phyloP scores from a whole-genome alignment of 2,329 filamentous ascomycete genomes.

The Ceratocystis alfenasii region DNA sequence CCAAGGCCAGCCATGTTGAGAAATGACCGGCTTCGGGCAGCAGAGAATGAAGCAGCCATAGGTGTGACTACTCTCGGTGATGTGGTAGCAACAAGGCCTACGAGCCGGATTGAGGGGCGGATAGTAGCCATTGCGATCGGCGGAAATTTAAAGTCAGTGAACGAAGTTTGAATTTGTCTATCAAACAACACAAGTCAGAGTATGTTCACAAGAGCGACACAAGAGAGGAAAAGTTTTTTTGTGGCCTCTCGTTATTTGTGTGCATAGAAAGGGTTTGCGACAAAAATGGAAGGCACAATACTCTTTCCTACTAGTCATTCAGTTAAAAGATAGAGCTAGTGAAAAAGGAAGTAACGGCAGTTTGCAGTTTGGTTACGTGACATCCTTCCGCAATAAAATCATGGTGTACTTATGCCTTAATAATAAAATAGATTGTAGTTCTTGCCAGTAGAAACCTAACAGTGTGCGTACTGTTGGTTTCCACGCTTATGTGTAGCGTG shows the following conservation, averaged over 20 bases:
- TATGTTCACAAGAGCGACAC: background rate
- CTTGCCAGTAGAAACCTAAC: background rate
- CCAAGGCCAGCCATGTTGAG: constrained; percentile 26
- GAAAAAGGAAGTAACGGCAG: background rate
- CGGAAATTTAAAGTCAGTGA: background rate
- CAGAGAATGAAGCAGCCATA: constrained; percentile 22
- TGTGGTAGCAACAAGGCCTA: constrained; percentile 1
- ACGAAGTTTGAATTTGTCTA: background rate
- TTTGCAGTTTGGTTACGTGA: background rate
- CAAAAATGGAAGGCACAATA: background rate
- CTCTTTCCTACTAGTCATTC: background rate
- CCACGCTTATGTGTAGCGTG: background rate
- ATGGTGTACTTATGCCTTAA: background rate
- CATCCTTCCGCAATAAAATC: background rate
- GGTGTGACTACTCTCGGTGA: background rate
- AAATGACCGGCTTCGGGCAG: constrained; percentile 32
- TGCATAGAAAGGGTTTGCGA: background rate
- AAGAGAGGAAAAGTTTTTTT: constrained; percentile 1
- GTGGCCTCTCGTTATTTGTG: background rate
- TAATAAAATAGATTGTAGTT: background rate
- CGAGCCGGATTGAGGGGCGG: background rate
- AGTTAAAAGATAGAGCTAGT: background rate
- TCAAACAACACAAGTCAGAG: background rate
- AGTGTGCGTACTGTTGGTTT: constrained; percentile 5
- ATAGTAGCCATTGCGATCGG: constrained; percentile 2